phyloP scores from a whole-genome alignment of 495 filamentous ascomycete species.

The Talaromyces ruber region DNA sequence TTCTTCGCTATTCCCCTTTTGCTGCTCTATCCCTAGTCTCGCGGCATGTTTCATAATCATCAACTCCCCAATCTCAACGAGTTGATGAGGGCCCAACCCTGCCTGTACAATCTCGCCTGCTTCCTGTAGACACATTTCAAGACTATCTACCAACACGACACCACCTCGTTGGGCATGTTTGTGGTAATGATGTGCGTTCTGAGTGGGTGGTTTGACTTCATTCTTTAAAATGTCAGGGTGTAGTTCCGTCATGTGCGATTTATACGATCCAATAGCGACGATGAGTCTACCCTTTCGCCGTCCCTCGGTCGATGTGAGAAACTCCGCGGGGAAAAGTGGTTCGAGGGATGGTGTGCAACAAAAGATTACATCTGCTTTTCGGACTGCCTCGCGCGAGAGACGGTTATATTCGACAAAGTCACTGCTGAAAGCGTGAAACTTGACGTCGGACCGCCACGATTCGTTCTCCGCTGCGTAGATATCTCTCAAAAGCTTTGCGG shows the following conservation, averaged over 20 bases:
- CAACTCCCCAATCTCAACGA: slow-evolving; percentile 82
- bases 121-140: slow-evolving; percentile 71
- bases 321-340: slow-evolving; percentile 55
- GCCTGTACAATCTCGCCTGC: slow-evolving; percentile 85
- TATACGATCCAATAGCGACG: slow-evolving; percentile 76
- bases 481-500: slow-evolving; percentile 43
- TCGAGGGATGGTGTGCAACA: slow-evolving; percentile 58
- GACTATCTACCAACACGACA: slow-evolving; percentile 73
- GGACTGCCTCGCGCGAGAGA: slow-evolving; percentile 56
- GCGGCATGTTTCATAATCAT: slow-evolving; percentile 57
- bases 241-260: slow-evolving; percentile 77
- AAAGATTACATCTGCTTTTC: slow-evolving; percentile 69
- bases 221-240: slow-evolving; percentile 64
- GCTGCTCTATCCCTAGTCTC: slow-evolving; percentile 21
- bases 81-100: slow-evolving; percentile 56
- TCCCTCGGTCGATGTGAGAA: slow-evolving; percentile 59
- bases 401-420: slow-evolving; percentile 63
- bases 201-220: slow-evolving; percentile 47
- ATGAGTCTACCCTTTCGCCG: slow-evolving; percentile 70
- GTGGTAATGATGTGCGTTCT: slow-evolving; percentile 50
- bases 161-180: slow-evolving; percentile 65
- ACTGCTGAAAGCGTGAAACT: slow-evolving; percentile 63
- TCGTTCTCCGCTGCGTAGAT: slow-evolving; percentile 45
- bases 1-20: slow-evolving; percentile 32
- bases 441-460: slow-evolving; percentile 48